Evolutionary conservation across 169 alveolate species (phyloP).

Genomic region (Plasmodium gaboni): DNA sequence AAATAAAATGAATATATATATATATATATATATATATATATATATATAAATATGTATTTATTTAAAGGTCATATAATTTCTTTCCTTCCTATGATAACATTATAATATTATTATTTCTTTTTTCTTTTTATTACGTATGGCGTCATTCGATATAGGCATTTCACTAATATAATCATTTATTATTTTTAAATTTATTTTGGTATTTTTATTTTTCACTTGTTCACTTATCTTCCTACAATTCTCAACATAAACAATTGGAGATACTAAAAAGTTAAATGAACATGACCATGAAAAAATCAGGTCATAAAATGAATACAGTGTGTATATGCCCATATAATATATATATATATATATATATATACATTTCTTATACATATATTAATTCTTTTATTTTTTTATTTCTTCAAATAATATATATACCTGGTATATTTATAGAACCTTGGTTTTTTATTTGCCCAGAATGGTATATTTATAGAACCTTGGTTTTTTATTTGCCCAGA

Average conservation of each 20-base stretch:
- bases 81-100: background rate
- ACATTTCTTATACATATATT: background rate
- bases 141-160: conserved; percentile 60
- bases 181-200: conserved; percentile 51
- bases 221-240: conserved; percentile 73
- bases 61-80: background rate
- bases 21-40: no score
- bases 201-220: conserved; percentile 43
- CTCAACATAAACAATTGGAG: conserved; percentile 71
- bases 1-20: conserved; percentile 2
- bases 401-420: background rate
- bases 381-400: no score
- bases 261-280: conserved; percentile 10
- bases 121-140: conserved; percentile 40
- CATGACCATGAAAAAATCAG: background rate
- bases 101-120: conserved; percentile 1
- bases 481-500: conserved; percentile 74
- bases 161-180: conserved; percentile 64
- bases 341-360: background rate
- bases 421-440: conserved; percentile 72
- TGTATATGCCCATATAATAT: background rate
- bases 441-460: conserved; percentile 74
- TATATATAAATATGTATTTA: no score
- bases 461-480: conserved; percentile 67
- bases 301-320: background rate